Evolutionary conservation across 345 rosid genomes (phyloP).

Genomic region (Streptanthus diversifolius): DNA sequence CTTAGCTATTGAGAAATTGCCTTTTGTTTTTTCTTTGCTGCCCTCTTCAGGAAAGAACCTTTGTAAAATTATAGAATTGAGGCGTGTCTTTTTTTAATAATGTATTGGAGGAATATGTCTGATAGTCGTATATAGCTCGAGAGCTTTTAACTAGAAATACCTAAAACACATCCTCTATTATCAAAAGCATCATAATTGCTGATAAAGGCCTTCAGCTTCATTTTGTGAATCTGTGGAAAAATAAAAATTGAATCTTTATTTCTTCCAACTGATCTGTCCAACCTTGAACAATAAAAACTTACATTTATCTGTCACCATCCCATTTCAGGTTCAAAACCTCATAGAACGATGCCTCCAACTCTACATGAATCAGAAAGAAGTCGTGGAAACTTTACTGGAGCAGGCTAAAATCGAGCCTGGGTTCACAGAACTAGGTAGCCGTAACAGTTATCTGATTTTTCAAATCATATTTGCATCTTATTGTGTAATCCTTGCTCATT

Average conservation of each 20-base stretch:
- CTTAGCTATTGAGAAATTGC: background rate
- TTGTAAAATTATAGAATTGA: background rate
- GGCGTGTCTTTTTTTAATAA: background rate
- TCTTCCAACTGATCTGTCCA: background rate
- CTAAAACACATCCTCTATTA: background rate
- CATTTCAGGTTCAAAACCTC: conserved; percentile 83
- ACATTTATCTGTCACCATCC: background rate
- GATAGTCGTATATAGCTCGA: background rate
- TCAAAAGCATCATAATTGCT: background rate
- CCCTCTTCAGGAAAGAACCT: background rate
- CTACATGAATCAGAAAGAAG: conserved; percentile 95
- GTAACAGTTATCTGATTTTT: background rate
- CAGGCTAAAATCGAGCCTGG: conserved; percentile 97
- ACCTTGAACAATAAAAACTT: background rate
- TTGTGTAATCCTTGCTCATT: background rate
- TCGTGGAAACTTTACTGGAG: conserved; percentile 72
- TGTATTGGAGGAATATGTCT: background rate
- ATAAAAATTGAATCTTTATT: background rate
- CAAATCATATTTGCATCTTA: background rate
- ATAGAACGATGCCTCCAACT: conserved; percentile 94
- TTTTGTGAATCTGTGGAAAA: background rate
- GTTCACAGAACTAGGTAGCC: conserved; percentile 86
- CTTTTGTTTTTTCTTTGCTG: background rate
- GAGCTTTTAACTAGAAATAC: background rate
- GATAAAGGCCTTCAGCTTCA: background rate